Percentiles rank a stretch among this genome's conserved stretches.
Conservation (phyloP, 2,329 filamentous ascomycete genomes). For the Colletotrichum plurivorum region DNA sequence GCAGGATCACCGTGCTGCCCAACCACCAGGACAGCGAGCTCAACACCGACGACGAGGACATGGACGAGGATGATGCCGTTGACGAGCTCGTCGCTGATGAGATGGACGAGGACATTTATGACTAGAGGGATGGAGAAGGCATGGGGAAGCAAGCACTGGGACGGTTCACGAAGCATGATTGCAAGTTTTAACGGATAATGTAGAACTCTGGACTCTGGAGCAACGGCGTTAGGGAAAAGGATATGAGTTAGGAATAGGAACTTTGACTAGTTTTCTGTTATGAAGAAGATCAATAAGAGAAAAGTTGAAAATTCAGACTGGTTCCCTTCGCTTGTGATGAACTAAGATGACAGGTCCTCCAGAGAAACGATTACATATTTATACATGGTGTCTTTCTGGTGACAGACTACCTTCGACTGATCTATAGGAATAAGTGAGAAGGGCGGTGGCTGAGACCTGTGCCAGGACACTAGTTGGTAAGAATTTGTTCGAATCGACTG, state of each 20-base stretch:
- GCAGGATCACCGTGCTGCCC: conserved; percentile 83
- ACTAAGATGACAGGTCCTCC: too few relatives aligned
- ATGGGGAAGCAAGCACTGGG: background rate
- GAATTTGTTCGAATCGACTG: too few relatives aligned
- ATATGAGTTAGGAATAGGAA: background rate
- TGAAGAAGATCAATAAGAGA: conserved; percentile 22
- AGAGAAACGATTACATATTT: too few relatives aligned
- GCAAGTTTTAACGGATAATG: background rate
- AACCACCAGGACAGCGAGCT: conserved; percentile 80
- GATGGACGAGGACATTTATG: conserved; percentile 72
- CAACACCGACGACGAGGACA: conserved; percentile 73
- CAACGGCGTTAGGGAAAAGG: conserved; percentile 25
- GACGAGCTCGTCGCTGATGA: conserved; percentile 75
- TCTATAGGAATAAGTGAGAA: too few relatives aligned
- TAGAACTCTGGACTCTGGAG: conserved; percentile 9
- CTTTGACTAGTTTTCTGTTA: background rate
- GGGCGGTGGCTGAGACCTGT: too few relatives aligned
- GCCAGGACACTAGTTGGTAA: too few relatives aligned
- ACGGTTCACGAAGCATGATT: conserved; percentile 28
- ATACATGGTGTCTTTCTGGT: too few relatives aligned
- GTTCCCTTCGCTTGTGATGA: background rate
- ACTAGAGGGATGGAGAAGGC: conserved; percentile 46
- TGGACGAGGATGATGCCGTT: conserved; percentile 80
- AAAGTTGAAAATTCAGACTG: background rate
- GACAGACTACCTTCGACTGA: too few relatives aligned